Percentiles rank a stretch among this genome's conserved stretches.
Evolutionary conservation across 2,329 filamentous ascomycete species (phyloP).

Genomic region (Celoporthe dispersa): DNA sequence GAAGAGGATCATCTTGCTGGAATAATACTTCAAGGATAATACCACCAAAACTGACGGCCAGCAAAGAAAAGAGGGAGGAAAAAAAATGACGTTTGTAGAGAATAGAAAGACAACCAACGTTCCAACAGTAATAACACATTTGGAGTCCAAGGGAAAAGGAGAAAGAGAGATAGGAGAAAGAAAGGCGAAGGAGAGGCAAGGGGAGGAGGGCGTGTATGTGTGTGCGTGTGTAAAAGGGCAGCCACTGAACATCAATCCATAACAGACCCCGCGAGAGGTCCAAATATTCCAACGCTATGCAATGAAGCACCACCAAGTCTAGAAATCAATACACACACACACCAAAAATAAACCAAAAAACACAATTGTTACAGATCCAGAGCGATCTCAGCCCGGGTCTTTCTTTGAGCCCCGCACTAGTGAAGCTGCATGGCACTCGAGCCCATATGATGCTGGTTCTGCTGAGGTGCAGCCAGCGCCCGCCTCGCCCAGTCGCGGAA

Average conservation of each 20-base stretch:
- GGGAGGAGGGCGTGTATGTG: background rate
- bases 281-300: background rate
- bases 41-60: background rate
- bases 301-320: conserved; percentile 6
- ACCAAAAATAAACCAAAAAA: background rate
- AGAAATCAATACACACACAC: background rate
- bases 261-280: background rate
- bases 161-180: background rate
- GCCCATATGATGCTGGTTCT: conserved; percentile 12
- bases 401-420: background rate
- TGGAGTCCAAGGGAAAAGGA: background rate
- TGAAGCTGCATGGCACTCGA: conserved; percentile 23
- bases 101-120: background rate
- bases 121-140: background rate
- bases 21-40: background rate
- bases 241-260: background rate
- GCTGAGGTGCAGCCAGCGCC: conserved; percentile 44
- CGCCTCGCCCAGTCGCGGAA: conserved; percentile 60
- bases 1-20: background rate
- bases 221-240: background rate
- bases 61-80: background rate
- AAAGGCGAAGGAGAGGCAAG: background rate
- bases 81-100: background rate
- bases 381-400: background rate
- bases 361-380: background rate